phyloP scores from a whole-genome alignment of 768 basidiomycete genomes.

The Suillus subalutaceus region DNA sequence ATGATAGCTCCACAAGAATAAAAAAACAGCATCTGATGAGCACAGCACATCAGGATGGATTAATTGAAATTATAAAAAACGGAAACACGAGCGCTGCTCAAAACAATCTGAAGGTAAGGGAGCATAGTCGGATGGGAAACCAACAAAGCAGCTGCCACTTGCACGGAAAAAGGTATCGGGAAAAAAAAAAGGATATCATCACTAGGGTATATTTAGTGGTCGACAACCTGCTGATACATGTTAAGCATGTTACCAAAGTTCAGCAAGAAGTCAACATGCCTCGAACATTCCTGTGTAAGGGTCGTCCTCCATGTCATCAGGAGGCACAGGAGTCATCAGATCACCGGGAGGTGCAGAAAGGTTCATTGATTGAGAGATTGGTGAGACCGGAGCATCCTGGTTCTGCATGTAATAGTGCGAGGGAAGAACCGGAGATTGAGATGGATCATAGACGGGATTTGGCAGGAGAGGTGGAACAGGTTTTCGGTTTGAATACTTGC shows the following conservation, averaged over 20 bases:
- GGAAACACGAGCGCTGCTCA: slow-evolving; percentile 18
- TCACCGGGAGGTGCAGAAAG: background rate
- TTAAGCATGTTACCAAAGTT: background rate
- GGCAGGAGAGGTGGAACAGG: slow-evolving; percentile 34
- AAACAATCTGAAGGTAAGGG: slow-evolving; percentile 16
- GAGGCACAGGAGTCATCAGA: slow-evolving; percentile 1
- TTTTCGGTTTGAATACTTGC: slow-evolving; percentile 38
- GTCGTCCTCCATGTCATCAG: slow-evolving; percentile 10
- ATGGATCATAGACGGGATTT: slow-evolving; percentile 25
- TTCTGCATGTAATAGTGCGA: slow-evolving; percentile 16
- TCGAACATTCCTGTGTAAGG: slow-evolving; percentile 12
- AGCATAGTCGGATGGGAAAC: slow-evolving; percentile 1
- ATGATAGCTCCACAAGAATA: slow-evolving; percentile 1
- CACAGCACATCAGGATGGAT: slow-evolving; percentile 21
- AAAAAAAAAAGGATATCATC: background rate
- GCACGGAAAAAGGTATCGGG: slow-evolving; percentile 2
- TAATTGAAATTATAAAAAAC: slow-evolving; percentile 5
- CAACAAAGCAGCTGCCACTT: background rate
- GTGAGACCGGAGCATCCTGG: slow-evolving; percentile 12
- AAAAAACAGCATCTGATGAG: slow-evolving; percentile 16
- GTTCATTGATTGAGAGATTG: slow-evolving; percentile 5
- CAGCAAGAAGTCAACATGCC: slow-evolving; percentile 11
- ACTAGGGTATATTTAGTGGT: slow-evolving; percentile 2
- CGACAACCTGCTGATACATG: slow-evolving; percentile 3
- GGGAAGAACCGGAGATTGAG: slow-evolving; percentile 26